These are phyloP conservation scores for Pyricularia grisea DNA, from an alignment of 2,329 filamentous ascomycete genomes.

Conservation along the genomic window DNA sequence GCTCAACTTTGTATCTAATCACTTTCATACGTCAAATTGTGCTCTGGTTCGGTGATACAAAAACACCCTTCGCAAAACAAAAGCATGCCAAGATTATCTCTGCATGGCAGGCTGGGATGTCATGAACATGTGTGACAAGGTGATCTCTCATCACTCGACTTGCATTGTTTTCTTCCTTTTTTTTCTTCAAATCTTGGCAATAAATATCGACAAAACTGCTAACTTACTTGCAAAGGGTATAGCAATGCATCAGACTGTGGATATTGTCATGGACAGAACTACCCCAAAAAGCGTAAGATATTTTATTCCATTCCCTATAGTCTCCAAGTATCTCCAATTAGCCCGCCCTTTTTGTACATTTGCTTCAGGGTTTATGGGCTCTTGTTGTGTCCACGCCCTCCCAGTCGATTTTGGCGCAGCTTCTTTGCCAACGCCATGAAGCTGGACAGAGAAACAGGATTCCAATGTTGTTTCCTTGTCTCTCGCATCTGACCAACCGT, in stretches of 20 bases:
- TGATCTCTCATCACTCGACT: background rate
- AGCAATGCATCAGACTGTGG: slow-evolving; percentile 42
- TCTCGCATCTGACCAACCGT: background rate
- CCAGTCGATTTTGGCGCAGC: background rate
- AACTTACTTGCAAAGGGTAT: slow-evolving; percentile 29
- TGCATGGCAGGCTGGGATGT: background rate
- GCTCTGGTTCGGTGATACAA: background rate
- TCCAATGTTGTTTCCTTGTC: background rate
- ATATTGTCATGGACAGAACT: slow-evolving; percentile 40
- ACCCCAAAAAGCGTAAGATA: slow-evolving; percentile 35
- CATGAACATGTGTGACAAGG: background rate
- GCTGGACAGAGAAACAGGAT: background rate
- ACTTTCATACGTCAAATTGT: background rate
- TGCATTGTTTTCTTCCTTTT: background rate
- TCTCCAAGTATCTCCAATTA: background rate
- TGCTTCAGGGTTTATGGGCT: background rate
- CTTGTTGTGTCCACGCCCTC: background rate
- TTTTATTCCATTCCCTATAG: background rate
- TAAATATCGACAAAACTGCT: background rate
- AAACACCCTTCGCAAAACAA: background rate
- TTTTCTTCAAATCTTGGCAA: background rate
- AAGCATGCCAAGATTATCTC: background rate
- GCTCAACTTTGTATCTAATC: background rate
- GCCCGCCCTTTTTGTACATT: background rate
- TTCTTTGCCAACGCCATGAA: background rate